Conservation (phyloP, 495 filamentous ascomycete species). For the Massariosphaeria phaeospora region DNA sequence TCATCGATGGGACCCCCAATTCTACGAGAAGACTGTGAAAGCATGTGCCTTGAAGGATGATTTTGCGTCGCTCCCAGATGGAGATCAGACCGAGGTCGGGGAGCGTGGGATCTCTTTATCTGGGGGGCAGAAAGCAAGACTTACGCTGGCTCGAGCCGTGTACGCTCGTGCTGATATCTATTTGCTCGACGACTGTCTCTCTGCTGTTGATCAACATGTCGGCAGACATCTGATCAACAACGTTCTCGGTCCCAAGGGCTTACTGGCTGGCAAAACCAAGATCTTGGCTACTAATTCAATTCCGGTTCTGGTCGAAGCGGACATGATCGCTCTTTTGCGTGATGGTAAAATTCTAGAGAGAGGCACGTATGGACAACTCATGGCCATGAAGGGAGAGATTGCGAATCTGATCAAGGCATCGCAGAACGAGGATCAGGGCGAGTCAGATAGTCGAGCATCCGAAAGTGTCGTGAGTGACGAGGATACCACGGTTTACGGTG, state of each 20-base stretch:
- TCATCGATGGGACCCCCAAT: conserved; percentile 86
- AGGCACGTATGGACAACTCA: conserved; percentile 81
- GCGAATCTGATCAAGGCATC: conserved; percentile 76
- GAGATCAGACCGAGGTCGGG: conserved; percentile 93
- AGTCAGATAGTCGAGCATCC: conserved; percentile 46
- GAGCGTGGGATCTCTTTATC: conserved; percentile 96
- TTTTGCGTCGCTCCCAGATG: conserved; percentile 87
- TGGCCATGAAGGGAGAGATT: conserved; percentile 91
- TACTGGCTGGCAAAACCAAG: conserved; percentile 80
- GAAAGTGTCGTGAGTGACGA: conserved; percentile 51
- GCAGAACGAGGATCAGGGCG: conserved; percentile 57
- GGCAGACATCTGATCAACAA: conserved; percentile 90
- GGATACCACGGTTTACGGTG: conserved; percentile 52
- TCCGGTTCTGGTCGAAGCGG: conserved; percentile 78
- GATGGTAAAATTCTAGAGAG: conserved; percentile 80
- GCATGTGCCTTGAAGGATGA: conserved; percentile 91
- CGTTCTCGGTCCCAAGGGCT: conserved; percentile 78
- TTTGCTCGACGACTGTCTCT: conserved; percentile 87
- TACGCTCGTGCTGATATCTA: conserved; percentile 98
- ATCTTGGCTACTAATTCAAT: conserved; percentile 96
- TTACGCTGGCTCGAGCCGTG: conserved; percentile 92
- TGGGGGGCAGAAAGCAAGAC: conserved; percentile 90
- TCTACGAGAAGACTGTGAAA: conserved; percentile 91
- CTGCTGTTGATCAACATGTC: conserved; percentile 96
- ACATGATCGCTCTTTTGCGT: conserved; percentile 77